Percentiles rank a stretch among this genome's conserved stretches.
Conservation (phyloP, 2,329 filamentous ascomycete genomes). For the Nothopassalora personata region DNA sequence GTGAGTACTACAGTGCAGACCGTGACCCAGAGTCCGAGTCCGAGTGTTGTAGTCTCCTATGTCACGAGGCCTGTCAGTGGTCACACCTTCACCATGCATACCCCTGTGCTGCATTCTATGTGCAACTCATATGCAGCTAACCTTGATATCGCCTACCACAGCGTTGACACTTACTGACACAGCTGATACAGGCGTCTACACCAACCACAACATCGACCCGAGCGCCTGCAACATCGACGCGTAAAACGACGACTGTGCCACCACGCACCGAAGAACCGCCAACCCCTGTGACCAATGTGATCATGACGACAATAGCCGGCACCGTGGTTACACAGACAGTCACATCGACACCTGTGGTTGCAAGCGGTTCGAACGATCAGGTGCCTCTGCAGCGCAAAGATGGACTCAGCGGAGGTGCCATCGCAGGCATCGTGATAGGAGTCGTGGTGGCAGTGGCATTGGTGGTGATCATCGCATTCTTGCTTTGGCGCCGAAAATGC, state of each 20-base stretch:
- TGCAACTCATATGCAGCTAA: slow-evolving; percentile 1
- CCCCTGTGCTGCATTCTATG: slow-evolving; percentile 5
- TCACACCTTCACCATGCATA: slow-evolving; percentile 22
- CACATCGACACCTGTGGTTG: slow-evolving; percentile 34
- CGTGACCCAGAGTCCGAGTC: slow-evolving; percentile 18
- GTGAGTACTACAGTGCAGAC: slow-evolving; percentile 27
- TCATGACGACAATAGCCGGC: slow-evolving; percentile 42
- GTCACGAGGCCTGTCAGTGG: slow-evolving; percentile 27
- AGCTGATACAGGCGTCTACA: slow-evolving; percentile 2
- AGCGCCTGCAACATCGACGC: slow-evolving; percentile 16
- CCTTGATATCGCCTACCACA: slow-evolving; percentile 7
- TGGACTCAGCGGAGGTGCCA: slow-evolving; percentile 34
- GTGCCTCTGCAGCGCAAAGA: slow-evolving; percentile 19
- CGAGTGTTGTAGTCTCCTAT: slow-evolving; percentile 25
- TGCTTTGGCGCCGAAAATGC: slow-evolving; percentile 37
- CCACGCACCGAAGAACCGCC: slow-evolving; percentile 16
- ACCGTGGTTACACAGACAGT: slow-evolving; percentile 42
- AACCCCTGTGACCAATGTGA: slow-evolving; percentile 33
- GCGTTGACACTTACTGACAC: slow-evolving; percentile 16
- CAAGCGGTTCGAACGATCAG: slow-evolving; percentile 14
- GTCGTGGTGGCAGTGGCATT: slow-evolving; percentile 36
- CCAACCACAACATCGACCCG: slow-evolving; percentile 14
- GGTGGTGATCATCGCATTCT: slow-evolving; percentile 34
- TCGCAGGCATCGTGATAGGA: slow-evolving; percentile 44
- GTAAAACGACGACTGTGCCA: slow-evolving; percentile 16